Percentiles rank a stretch among this genome's conserved stretches.
These are phyloP conservation scores for Nevesoporus exiguus DNA, from an alignment of 768 basidiomycete species.

Conservation along the genomic window DNA sequence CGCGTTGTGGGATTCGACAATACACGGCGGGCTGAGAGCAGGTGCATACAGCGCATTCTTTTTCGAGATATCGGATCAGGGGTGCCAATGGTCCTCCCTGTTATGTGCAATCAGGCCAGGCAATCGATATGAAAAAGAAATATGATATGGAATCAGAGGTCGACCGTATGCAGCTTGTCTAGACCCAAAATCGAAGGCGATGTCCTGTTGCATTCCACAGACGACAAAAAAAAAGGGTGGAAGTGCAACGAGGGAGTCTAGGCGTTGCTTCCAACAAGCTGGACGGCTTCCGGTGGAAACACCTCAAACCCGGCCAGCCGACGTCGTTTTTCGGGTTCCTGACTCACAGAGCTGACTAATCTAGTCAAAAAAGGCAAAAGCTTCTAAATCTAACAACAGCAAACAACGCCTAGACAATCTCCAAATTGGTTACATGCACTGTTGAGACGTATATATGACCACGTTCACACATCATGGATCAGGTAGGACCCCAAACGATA, in stretches of 20 bases:
- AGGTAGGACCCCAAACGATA: slow-evolving; percentile 13
- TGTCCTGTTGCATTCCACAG: not conserved
- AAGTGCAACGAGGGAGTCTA: slow-evolving; percentile 5
- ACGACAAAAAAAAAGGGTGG: not conserved
- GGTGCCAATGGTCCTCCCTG: slow-evolving; percentile 31
- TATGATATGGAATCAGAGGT: slow-evolving; percentile 2
- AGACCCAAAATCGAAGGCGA: slow-evolving; percentile 4
- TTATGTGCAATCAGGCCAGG: slow-evolving; percentile 11
- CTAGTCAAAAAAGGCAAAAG: slow-evolving; percentile 6
- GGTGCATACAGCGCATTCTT: slow-evolving; percentile 17
- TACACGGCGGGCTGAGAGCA: slow-evolving; percentile 8
- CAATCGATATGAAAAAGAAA: slow-evolving; percentile 18
- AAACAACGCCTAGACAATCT: slow-evolving; percentile 23
- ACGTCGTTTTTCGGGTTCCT: not conserved
- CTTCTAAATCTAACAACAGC: slow-evolving; percentile 27
- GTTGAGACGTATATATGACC: no score
- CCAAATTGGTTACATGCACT: not conserved
- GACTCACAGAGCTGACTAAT: slow-evolving; percentile 6
- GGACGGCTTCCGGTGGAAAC: no score
- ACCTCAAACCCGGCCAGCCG: not conserved
- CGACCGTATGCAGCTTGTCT: not conserved
- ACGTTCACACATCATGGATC: slow-evolving; percentile 23
- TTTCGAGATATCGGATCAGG: slow-evolving; percentile 22
- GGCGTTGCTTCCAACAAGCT: not conserved
- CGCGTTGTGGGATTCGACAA: slow-evolving; percentile 20